Conservation (phyloP, 495 filamentous ascomycete species). For the Wilcoxina mikolae region DNA sequence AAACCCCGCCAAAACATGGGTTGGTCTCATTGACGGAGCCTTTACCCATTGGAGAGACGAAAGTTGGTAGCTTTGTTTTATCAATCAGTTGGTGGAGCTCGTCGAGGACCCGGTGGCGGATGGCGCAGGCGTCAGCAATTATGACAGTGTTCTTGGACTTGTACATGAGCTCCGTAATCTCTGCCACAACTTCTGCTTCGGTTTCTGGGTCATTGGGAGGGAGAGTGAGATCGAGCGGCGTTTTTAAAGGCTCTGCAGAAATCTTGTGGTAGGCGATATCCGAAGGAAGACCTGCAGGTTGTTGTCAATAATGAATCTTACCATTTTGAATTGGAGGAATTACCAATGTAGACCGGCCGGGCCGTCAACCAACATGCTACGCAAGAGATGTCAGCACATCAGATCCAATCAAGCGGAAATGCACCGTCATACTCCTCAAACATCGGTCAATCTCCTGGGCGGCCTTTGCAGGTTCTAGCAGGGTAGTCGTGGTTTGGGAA, state of each 20-base stretch:
- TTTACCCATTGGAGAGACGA: slow-evolving; percentile 88
- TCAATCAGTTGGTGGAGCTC: slow-evolving; percentile 68
- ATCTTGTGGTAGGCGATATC: slow-evolving; percentile 73
- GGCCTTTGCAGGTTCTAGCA: slow-evolving; percentile 55
- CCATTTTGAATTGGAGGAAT: no score
- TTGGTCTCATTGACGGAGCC: slow-evolving; percentile 67
- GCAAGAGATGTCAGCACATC: not conserved
- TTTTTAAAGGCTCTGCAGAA: slow-evolving; percentile 53
- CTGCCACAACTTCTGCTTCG: slow-evolving; percentile 72
- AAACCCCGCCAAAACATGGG: slow-evolving; percentile 69
- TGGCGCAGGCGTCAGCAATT: slow-evolving; percentile 80
- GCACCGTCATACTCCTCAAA: slow-evolving; percentile 37
- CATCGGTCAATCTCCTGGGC: slow-evolving; percentile 65
- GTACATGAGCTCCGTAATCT: slow-evolving; percentile 61
- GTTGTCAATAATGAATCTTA: no score
- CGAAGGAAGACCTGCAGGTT: slow-evolving; percentile 67
- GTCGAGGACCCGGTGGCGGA: slow-evolving; percentile 58
- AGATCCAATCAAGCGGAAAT: not conserved
- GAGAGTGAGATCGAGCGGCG: slow-evolving; percentile 49
- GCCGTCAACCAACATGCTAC: slow-evolving; percentile 59
- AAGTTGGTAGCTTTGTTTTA: slow-evolving; percentile 62
- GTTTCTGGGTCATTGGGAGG: slow-evolving; percentile 53
- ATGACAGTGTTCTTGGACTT: slow-evolving; percentile 65
- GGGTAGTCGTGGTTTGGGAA: slow-evolving; percentile 51
- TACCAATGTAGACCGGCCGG: slow-evolving; percentile 72